Conservation (phyloP, 2,329 filamentous ascomycete genomes). For the Fusarium redolens region DNA sequence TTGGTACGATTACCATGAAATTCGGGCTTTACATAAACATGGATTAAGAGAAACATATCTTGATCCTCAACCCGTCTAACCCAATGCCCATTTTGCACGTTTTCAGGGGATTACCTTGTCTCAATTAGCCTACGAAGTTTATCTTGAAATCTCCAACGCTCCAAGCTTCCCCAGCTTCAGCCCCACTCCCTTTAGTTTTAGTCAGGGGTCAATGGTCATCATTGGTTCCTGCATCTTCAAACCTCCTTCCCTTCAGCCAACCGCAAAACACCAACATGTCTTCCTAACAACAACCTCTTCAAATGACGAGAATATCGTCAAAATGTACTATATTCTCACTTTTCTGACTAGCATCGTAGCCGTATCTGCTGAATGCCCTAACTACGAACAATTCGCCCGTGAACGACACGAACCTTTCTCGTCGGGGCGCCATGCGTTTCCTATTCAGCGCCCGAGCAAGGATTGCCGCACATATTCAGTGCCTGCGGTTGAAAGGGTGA, state of each 20-base stretch:
- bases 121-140: background rate
- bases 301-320: slow-evolving; percentile 8
- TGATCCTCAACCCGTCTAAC: background rate
- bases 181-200: slow-evolving; percentile 1
- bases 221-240: background rate
- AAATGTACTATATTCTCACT: slow-evolving; percentile 14
- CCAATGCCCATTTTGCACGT: background rate
- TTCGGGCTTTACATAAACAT: background rate
- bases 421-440: slow-evolving; percentile 78
- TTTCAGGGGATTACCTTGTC: background rate
- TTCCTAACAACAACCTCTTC: slow-evolving; percentile 5
- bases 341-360: slow-evolving; percentile 29
- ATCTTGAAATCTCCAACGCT: background rate
- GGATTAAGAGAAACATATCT: background rate
- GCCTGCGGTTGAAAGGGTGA: slow-evolving; percentile 79
- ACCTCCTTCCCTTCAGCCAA: background rate
- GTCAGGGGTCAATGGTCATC: slow-evolving; percentile 16
- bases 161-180: slow-evolving; percentile 17
- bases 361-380: slow-evolving; percentile 48
- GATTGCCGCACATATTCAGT: slow-evolving; percentile 86
- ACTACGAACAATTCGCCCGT: slow-evolving; percentile 51
- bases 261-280: slow-evolving; percentile 12
- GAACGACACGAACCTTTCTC: slow-evolving; percentile 75
- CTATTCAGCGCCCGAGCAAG: slow-evolving; percentile 80
- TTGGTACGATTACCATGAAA: no score